phyloP scores from a whole-genome alignment of 306 rosid species.

The Quercus suber region DNA sequence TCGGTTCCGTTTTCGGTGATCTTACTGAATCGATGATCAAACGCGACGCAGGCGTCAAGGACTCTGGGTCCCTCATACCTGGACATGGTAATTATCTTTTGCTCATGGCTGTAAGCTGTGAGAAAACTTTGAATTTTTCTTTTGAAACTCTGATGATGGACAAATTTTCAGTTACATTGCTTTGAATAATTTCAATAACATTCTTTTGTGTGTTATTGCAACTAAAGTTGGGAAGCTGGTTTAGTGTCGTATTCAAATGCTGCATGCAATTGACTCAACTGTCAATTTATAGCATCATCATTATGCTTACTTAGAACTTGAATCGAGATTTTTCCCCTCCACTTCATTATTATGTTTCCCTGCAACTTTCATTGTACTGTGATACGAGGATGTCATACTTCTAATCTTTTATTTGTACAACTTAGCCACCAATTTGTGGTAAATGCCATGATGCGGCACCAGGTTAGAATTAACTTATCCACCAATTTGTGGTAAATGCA shows the following conservation, averaged over 20 bases:
- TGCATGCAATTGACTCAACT: not conserved
- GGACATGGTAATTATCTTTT: conserved; percentile 80
- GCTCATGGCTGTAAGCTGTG: conserved; percentile 12
- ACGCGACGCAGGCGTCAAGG: conserved; percentile 97
- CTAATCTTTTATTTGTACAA: not conserved
- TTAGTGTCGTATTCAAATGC: not conserved
- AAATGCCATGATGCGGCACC: too few relatives aligned
- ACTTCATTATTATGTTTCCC: not conserved
- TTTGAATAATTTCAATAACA: conserved; percentile 1
- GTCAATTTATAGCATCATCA: not conserved
- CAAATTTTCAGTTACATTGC: not conserved
- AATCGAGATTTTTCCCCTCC: not conserved
- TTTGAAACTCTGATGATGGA: conserved; percentile 1
- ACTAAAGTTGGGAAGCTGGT: not conserved
- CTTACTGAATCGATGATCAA: conserved; percentile 99
- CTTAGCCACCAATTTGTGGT: not conserved
- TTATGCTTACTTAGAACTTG: too few relatives aligned
- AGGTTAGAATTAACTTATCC: too few relatives aligned
- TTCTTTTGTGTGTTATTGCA: not conserved
- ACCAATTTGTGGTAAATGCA: too few relatives aligned
- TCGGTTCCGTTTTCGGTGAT: conserved; percentile 88
- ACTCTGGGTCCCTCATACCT: conserved; percentile 93
- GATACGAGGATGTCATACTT: not conserved
- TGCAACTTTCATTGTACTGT: not conserved
- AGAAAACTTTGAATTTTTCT: not conserved